These are phyloP conservation scores for Endogone sp. DNA, from an alignment of 192 early-diverging fungal species.

Conservation along the genomic window DNA sequence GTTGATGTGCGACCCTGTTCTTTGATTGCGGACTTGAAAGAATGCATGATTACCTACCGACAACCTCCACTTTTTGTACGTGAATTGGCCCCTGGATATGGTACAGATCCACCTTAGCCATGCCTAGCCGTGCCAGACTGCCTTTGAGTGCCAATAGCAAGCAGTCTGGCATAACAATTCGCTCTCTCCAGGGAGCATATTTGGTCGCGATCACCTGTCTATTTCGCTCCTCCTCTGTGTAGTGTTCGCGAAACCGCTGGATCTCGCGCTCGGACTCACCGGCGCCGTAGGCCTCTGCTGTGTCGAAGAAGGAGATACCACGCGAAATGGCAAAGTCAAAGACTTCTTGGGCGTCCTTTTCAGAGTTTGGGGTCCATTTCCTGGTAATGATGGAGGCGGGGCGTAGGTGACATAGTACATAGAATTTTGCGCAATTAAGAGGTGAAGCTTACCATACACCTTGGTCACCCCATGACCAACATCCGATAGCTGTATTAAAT, in stretches of 20 bases:
- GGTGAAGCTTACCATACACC: constrained; percentile 2
- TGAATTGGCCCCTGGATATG: constrained; percentile 52
- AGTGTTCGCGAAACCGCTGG: constrained; percentile 9
- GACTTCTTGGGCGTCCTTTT: constrained; percentile 32
- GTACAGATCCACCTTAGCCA: constrained; percentile 37
- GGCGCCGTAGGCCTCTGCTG: constrained; percentile 42
- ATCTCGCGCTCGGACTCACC: constrained; percentile 45
- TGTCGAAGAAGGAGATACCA: constrained; percentile 46
- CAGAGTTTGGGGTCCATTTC: constrained; percentile 35
- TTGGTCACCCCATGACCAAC: constrained; percentile 45
- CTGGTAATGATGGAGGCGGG: constrained; percentile 2
- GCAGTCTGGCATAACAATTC: constrained; percentile 27
- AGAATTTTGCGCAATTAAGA: background rate
- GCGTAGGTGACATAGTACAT: background rate
- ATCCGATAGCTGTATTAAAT: constrained; percentile 27
- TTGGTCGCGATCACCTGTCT: constrained; percentile 41
- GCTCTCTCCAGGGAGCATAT: constrained; percentile 34
- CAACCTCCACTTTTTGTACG: constrained; percentile 36
- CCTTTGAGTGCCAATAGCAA: constrained; percentile 37
- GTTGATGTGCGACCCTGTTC: background rate
- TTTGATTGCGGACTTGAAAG: no score
- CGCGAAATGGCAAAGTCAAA: constrained; percentile 29
- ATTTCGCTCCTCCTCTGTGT: background rate
- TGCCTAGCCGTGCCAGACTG: constrained; percentile 41
- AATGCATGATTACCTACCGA: constrained; percentile 28